Evolutionary conservation across 345 rosid genomes (phyloP), one percentile per base, ranked within the genome.

Genomic region (thale cress (Arabidopsis thaliana)): DNA sequence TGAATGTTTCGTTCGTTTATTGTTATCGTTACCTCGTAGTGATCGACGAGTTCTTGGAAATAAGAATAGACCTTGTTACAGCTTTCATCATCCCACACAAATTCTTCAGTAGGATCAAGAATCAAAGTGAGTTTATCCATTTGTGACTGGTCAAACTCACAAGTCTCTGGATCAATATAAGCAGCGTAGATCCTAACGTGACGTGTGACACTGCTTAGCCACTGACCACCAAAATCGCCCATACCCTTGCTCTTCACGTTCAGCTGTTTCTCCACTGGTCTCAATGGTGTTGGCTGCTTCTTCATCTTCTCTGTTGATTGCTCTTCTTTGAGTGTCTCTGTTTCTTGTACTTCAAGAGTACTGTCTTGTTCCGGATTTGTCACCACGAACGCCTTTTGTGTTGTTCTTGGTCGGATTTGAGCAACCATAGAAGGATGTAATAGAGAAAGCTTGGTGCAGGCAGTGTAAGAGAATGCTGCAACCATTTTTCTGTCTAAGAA

Each of bases 31-130:
- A 60, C 65, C 97, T 94, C 97, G 23, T 94, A 94, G 84, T 94
- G 96, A 82, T 94, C 97, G 9, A 94, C 97, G 20, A 91, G 98
- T 80, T 91, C 98, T 78, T 94, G 98, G 75, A 94, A 94, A 72
- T 83, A 87, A 28, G 84, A 78, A 58, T 86, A 94, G 23, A 91
- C 96, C 83, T 79, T 87, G 63, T 78, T 73, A 81, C 87, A 83
- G 53, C 84, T 87, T 59, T 88, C 94, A n/a, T 84, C 82, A 2
- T 83, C 86, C 98, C 98, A 93, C 5, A 89, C 64, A 59, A 93
- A 91, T 84, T 93, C 98, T 42, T 89, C 81, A 34, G 88, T 79
- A 2, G 97, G 96, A 65, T 93, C 97, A n/a, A 93, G 89, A 49
- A 93, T 81, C 65, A 93, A 81, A 69, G 97, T 89, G 67, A 94